Evolutionary conservation across 352 stramenopile species (phyloP), one percentile per base, ranked within the genome.

Genomic region (Phytophthora idaei): DNA sequence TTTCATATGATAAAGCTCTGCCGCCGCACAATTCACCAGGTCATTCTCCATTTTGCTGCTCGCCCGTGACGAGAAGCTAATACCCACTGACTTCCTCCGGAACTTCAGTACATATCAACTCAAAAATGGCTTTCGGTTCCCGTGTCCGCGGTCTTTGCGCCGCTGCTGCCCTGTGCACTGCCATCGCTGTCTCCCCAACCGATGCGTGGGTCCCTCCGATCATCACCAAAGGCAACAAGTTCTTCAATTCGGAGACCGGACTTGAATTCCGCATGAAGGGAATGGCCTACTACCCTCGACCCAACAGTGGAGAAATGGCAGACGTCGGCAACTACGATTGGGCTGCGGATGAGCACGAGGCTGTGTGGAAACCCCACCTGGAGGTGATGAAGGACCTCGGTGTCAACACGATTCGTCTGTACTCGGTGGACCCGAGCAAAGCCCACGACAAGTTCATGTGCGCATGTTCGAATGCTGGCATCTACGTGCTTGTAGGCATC

Each of bases 361-460:
- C 17, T 3, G 73, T 91, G 5, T 93, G 84, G 84, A 62, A 57
- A n/a, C 73, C 76, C 9, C 76, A 92, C 56, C 57, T 92, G 32
- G 60, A 85, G 50, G 52, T 80, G 14, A 67, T 92, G 61, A 77
- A 84, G 36, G 74, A 87, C 17, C 42, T 90, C 1, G 80, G 80
- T 5, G 81, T 90, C 15, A 92, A 92, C 61, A 83, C 80, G 1
- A 75, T 92, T 34, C 83, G 83, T 0, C 59, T 92, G n/a, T 92
- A 92, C 71, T 83, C 78, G 15, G 64, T 92, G 1, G 80, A 92
- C 60, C 84, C 84, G 8, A 61, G 71, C 54, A 76, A 80, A 32
- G 58, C 76, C 4, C 84, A 92, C 62, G 84, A 92, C 73, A 90
- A 92, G 62, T 92, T 92, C 67, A 92, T 92, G 84, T 92, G 84